phyloP scores from a whole-genome alignment of 177 flowering plant genomes.

The Vitis hybrid region DNA sequence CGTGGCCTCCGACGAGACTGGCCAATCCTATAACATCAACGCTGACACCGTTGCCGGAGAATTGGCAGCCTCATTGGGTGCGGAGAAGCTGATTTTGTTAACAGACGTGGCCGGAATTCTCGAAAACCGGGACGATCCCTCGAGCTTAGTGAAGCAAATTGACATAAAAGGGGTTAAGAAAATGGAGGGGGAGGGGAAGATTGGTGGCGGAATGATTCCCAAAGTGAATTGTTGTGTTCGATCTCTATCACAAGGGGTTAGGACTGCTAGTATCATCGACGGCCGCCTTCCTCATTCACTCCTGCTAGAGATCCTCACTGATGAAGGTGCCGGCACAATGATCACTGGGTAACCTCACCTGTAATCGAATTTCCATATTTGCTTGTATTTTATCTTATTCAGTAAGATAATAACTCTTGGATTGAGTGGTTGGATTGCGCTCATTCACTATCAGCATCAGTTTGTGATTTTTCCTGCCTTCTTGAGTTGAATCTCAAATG shows the following conservation, averaged over 20 bases:
- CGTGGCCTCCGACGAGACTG: conserved; percentile 77
- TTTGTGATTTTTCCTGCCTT: too few species aligned
- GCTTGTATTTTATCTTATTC: too few species aligned
- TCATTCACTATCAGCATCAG: too few species aligned
- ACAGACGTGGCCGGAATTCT: conserved; percentile 90
- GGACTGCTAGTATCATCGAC: conserved; percentile 87
- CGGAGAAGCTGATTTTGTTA: conserved; percentile 86
- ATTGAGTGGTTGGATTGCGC: too few species aligned
- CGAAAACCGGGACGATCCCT: conserved; percentile 52
- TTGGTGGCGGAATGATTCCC: conserved; percentile 95
- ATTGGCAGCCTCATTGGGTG: conserved; percentile 86
- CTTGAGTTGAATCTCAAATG: too few species aligned
- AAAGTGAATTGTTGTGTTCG: too few species aligned
- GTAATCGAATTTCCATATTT: too few species aligned
- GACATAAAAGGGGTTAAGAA: conserved; percentile 78
- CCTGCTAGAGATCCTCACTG: conserved; percentile 81
- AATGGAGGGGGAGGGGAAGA: conserved; percentile 75
- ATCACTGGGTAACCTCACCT: conserved; percentile 57
- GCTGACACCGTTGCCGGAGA: conserved; percentile 97
- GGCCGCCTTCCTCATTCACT: conserved; percentile 81
- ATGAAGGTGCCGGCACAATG: conserved; percentile 94
- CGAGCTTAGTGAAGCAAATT: conserved; percentile 77
- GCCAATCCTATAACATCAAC: conserved; percentile 83
- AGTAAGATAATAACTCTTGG: too few species aligned
- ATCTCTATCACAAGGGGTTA: too few species aligned